Evolutionary conservation across 371 early-diverging fungal genomes (phyloP).

Genomic region (Apophysomyces sp.): DNA sequence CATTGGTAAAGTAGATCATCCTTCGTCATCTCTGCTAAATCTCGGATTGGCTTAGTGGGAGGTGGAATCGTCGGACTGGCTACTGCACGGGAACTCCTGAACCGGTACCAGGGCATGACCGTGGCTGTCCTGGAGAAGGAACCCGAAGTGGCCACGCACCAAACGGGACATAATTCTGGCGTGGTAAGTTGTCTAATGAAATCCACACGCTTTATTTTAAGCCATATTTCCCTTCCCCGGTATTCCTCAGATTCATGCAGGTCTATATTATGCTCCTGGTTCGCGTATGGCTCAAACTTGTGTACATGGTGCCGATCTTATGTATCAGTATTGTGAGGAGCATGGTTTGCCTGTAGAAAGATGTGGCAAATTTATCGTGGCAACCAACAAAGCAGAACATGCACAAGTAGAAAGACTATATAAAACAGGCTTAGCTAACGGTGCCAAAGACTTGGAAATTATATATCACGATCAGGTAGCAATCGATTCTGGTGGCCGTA

Average conservation of each 20-base stretch:
- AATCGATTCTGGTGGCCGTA: background rate
- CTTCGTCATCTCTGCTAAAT: background rate
- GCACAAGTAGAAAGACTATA: conserved; percentile 40
- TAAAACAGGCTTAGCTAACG: conserved; percentile 41
- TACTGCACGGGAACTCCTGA: conserved; percentile 44
- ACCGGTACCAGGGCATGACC: conserved; percentile 39
- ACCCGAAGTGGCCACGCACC: conserved; percentile 43
- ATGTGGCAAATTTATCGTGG: conserved; percentile 51
- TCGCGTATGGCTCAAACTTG: conserved; percentile 48
- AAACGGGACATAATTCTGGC: conserved; percentile 49
- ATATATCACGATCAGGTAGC: conserved; percentile 34
- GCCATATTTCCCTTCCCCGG: background rate
- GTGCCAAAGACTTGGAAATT: conserved; percentile 44
- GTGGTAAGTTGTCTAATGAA: too few relatives aligned
- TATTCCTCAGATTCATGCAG: conserved; percentile 40
- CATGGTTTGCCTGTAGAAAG: conserved; percentile 41
- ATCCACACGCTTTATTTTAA: background rate
- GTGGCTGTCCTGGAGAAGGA: conserved; percentile 47
- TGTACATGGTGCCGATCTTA: conserved; percentile 45
- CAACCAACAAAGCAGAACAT: conserved; percentile 38
- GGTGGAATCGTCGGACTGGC: conserved; percentile 51
- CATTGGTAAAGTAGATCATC: conserved; percentile 10
- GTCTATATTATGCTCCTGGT: conserved; percentile 47
- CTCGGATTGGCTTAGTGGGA: conserved; percentile 24
- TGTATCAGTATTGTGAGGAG: conserved; percentile 51